These are phyloP conservation scores for Mrakia frigida DNA, from an alignment of 768 basidiomycete genomes.

Conservation along the genomic window DNA sequence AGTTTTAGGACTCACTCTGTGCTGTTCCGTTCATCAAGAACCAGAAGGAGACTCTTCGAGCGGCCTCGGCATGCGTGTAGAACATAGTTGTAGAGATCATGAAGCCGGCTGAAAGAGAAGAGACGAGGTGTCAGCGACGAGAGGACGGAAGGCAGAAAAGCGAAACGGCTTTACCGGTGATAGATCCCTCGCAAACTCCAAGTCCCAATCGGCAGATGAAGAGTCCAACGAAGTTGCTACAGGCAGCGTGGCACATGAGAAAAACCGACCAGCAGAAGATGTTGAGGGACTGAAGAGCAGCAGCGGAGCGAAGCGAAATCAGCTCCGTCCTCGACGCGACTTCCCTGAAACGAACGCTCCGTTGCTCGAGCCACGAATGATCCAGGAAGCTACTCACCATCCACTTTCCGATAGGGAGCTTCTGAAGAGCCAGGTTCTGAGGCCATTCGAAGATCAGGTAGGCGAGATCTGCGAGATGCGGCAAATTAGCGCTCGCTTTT, in stretches of 20 bases:
- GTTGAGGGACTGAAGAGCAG: slow-evolving; percentile 28
- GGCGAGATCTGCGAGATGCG: not conserved
- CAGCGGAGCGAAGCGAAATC: no score
- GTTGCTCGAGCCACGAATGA: no score
- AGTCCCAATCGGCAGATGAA: slow-evolving; percentile 31
- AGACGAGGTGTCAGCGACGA: no score
- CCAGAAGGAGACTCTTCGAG: slow-evolving; percentile 38
- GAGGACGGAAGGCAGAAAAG: no score
- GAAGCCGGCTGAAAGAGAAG: slow-evolving; percentile 33
- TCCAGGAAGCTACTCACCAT: slow-evolving; percentile 37
- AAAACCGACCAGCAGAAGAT: slow-evolving; percentile 36
- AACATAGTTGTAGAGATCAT: slow-evolving; percentile 34
- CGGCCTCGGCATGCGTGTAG: slow-evolving; percentile 37
- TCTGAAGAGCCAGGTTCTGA: slow-evolving; percentile 37
- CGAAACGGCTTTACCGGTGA: no score
- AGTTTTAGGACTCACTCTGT: slow-evolving; percentile 24
- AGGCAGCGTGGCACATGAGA: slow-evolving; percentile 37
- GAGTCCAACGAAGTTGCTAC: slow-evolving; percentile 38
- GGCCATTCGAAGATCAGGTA: slow-evolving; percentile 39
- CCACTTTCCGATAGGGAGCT: slow-evolving; percentile 37
- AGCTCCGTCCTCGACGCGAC: no score
- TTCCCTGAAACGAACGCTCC: no score
- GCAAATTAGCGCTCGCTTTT: not conserved
- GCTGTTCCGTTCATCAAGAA: slow-evolving; percentile 37
- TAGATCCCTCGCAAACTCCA: no score